Evolutionary conservation across 768 basidiomycete species (phyloP), one percentile per base, ranked within the genome.

Genomic region (Goffeauzyma gilvescens): DNA sequence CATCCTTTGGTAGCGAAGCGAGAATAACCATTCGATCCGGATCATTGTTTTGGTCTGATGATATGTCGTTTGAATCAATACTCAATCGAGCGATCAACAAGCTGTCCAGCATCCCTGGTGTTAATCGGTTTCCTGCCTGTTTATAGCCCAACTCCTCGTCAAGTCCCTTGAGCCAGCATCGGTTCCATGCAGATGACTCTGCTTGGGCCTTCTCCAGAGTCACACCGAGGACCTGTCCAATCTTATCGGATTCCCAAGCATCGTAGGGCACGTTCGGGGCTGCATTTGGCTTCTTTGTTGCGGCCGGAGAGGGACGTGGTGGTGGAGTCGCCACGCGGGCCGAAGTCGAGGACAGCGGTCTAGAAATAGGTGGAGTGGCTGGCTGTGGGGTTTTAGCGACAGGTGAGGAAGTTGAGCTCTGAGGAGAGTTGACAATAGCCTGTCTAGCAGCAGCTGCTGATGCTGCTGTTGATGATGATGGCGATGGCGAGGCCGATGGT

Each of bases 1-100:
- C 76, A 42, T 76, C 65, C 6, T 73, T 50, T 7, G 86, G 84
- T 14, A 95, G 67, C 18, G 79, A 79, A 2, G 80, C 80, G 28
- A 69, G 32, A 24, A 68, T 55, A 0, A 57, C 58, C 5, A 68
- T 36, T 4, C 45, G 39, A 42, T 66, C 66, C 1, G 57, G 50
- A 41, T 69, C 65, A 38, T 67, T 77, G 75, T 38, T 79, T 84
- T 32, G 18, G 49, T 72, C 75, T 62, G 62, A 78, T 79, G 72
- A 71, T 76, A 81, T 78, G 21, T 62, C 57, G 34, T 74, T 66
- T 9, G 85, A 75, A 58, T 85, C 73, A 17, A 90, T 62, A 43
- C 86, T 83, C 6, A 96, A 71, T 23, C 87, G 69, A 2, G 84
- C 72, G 53, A 93, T 86, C 39, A 95, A 67, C 4, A 87, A 64